Conservation (phyloP, 352 stramenopile genomes). For the Phytophthora crassamura region DNA sequence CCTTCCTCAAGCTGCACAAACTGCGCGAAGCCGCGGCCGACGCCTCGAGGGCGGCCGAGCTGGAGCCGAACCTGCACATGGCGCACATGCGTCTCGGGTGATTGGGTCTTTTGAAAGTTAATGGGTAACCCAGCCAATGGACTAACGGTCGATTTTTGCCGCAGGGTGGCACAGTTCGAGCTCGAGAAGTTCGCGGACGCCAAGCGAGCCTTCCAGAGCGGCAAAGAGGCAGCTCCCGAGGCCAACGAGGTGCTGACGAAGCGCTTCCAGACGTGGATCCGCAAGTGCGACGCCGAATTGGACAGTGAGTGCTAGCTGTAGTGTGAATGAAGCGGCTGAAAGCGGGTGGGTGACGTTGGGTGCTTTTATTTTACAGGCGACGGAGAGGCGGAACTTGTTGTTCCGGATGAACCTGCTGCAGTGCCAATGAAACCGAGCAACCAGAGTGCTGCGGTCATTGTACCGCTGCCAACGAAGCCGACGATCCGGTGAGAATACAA, state of each 20-base stretch:
- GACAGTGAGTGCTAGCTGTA: constrained; percentile 49
- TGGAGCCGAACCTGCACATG: constrained; percentile 61
- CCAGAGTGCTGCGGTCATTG: constrained; percentile 27
- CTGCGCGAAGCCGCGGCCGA: constrained; percentile 60
- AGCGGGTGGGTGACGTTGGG: not conserved
- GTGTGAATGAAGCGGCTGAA: not conserved
- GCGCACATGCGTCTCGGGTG: constrained; percentile 79
- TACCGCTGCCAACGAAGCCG: constrained; percentile 19
- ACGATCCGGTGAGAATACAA: constrained; percentile 39
- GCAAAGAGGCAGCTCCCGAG: constrained; percentile 44
- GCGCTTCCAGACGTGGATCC: constrained; percentile 85
- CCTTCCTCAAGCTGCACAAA: constrained; percentile 74
- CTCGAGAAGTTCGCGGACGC: constrained; percentile 73
- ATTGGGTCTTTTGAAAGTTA: constrained; percentile 16
- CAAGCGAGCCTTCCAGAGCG: constrained; percentile 65
- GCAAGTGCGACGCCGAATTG: constrained; percentile 88
- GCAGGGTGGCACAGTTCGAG: constrained; percentile 82
- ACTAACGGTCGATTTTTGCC: constrained; percentile 2
- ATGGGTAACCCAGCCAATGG: not conserved
- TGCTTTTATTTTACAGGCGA: constrained; percentile 19
- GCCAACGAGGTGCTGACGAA: constrained; percentile 47
- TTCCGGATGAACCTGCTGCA: constrained; percentile 29
- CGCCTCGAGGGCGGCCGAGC: constrained; percentile 52
- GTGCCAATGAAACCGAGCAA: constrained; percentile 18
- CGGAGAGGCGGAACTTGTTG: constrained; percentile 32